phyloP scores from a whole-genome alignment of 2,329 filamentous ascomycete species.

The Colletotrichum sidae region DNA sequence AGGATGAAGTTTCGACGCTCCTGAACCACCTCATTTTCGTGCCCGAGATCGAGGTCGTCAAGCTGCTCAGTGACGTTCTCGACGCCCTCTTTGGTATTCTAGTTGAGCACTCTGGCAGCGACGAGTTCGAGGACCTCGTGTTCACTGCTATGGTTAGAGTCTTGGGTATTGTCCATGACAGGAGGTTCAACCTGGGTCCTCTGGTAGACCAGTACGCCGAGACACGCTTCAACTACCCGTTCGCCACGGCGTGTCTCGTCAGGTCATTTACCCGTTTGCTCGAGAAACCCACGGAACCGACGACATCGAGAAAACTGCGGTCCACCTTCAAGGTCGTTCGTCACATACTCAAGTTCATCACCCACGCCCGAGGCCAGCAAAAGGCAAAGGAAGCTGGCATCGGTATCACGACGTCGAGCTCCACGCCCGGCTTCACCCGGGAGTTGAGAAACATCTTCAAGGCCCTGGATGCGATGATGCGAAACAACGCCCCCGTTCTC shows the following conservation, averaged over 20 bases:
- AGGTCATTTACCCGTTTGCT: conserved; percentile 88
- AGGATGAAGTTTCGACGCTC: conserved; percentile 77
- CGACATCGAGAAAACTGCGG: conserved; percentile 85
- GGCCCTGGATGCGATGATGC: conserved; percentile 89
- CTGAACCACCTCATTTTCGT: conserved; percentile 91
- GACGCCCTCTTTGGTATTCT: conserved; percentile 92
- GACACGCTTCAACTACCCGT: conserved; percentile 90
- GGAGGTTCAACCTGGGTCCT: conserved; percentile 90
- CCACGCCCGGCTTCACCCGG: conserved; percentile 77
- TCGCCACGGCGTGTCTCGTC: conserved; percentile 88
- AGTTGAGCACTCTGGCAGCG: conserved; percentile 89
- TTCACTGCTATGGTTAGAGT: conserved; percentile 92
- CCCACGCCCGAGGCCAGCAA: conserved; percentile 87
- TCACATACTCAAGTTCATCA: conserved; percentile 94
- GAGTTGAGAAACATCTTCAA: conserved; percentile 91
- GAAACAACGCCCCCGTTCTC: conserved; percentile 83
- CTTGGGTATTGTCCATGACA: conserved; percentile 92
- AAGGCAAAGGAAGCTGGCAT: conserved; percentile 89
- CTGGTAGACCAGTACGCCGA: conserved; percentile 93
- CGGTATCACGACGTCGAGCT: conserved; percentile 76
- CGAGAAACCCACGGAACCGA: conserved; percentile 83
- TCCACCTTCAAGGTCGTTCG: conserved; percentile 95
- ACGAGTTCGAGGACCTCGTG: conserved; percentile 91
- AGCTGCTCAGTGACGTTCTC: conserved; percentile 88
- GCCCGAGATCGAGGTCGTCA: conserved; percentile 97